Conservation (phyloP, 805 yeast species). For the Cyberlindnera misumaiensis region DNA sequence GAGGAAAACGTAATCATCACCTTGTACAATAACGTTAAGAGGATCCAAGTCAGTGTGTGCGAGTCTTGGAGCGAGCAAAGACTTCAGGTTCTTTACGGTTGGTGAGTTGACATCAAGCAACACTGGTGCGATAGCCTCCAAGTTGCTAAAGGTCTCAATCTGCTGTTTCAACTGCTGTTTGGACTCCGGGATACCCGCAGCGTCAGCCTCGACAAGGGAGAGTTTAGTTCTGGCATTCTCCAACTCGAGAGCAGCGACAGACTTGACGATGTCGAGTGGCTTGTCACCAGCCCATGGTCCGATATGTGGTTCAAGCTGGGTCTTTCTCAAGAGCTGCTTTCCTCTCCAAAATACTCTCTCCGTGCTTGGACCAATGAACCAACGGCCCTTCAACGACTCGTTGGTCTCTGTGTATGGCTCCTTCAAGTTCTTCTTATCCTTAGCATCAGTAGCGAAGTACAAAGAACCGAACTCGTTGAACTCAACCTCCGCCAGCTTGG, state of each 20-base stretch:
- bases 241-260: constrained; percentile 60
- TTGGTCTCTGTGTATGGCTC: constrained; percentile 53
- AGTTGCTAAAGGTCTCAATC: constrained; percentile 54
- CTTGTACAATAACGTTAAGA: constrained; percentile 59
- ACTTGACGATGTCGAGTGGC: constrained; percentile 57
- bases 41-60: constrained; percentile 86
- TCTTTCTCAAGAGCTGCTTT: constrained; percentile 45
- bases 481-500: constrained; percentile 43
- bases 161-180: constrained; percentile 39
- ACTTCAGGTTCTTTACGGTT: constrained; percentile 54
- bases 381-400: constrained; percentile 48
- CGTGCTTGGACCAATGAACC: constrained; percentile 87
- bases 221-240: constrained; percentile 51
- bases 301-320: constrained; percentile 39
- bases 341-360: constrained; percentile 76
- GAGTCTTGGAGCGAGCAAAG: constrained; percentile 66
- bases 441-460: constrained; percentile 69
- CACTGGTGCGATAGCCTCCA: constrained; percentile 46
- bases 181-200: constrained; percentile 40
- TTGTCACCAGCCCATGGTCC: constrained; percentile 73
- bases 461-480: constrained; percentile 78
- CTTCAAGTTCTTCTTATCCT: constrained; percentile 22
- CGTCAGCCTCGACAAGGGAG: constrained; percentile 45
- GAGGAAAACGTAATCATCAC: constrained; percentile 47
- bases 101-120: constrained; percentile 46